Evolutionary conservation across 78 protist genomes (phyloP).

Genomic region (Emiliania huxleyi): DNA sequence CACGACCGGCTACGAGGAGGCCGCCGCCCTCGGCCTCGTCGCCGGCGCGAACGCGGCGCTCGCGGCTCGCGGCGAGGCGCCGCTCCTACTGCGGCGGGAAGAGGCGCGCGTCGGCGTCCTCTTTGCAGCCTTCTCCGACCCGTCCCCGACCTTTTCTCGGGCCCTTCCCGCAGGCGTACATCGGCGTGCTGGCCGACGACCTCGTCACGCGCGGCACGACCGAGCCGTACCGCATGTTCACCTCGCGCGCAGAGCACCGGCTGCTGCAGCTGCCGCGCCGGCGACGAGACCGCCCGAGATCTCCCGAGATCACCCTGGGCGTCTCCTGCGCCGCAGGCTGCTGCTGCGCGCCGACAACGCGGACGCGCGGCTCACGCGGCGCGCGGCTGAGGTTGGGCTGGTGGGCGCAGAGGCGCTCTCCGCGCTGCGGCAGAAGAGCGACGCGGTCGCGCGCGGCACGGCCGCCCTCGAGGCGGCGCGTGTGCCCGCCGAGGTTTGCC

Average conservation of each 20-base stretch:
- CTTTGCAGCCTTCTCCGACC: too few relatives aligned
- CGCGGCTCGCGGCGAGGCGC: background rate
- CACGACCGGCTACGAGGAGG: conserved; percentile 90
- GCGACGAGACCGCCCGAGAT: too few relatives aligned
- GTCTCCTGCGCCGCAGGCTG: too few relatives aligned
- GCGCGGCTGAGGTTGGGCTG: conserved; percentile 6
- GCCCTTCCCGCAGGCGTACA: too few relatives aligned
- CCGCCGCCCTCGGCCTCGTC: conserved; percentile 77
- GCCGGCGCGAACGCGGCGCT: conserved; percentile 90
- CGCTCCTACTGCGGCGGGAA: background rate
- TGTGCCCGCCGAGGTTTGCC: background rate
- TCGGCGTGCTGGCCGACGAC: conserved; percentile 88
- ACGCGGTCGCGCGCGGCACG: background rate
- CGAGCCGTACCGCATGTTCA: conserved; percentile 93
- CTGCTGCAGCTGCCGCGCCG: too few relatives aligned
- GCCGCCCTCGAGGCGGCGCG: background rate
- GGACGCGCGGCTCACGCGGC: conserved; percentile 71
- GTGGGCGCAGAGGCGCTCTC: background rate
- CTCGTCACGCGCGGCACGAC: conserved; percentile 71
- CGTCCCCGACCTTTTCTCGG: too few relatives aligned
- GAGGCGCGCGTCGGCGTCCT: conserved; percentile 70
- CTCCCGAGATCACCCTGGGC: too few relatives aligned
- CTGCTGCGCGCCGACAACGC: conserved; percentile 87
- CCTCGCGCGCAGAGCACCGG: conserved; percentile 82
- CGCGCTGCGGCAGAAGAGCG: background rate